phyloP scores from a whole-genome alignment of 352 stramenopile genomes.

The Globisporangium nunn region DNA sequence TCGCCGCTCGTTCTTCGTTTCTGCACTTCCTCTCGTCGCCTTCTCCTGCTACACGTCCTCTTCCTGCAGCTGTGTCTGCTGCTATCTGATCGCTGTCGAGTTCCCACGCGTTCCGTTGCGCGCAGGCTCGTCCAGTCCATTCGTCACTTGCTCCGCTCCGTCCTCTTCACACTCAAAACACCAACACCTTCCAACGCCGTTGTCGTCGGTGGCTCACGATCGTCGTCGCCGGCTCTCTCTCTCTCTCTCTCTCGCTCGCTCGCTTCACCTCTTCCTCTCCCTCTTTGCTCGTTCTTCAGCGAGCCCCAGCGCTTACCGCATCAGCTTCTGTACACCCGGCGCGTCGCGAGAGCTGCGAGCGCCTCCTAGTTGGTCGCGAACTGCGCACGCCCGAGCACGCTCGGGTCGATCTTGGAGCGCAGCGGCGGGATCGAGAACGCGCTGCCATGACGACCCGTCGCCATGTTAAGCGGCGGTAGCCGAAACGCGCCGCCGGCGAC shows the following conservation, averaged over 20 bases:
- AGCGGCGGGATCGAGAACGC: slow-evolving; percentile 65
- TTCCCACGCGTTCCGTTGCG: slow-evolving; percentile 40
- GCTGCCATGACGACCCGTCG: slow-evolving; percentile 19
- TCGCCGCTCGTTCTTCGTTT: not conserved
- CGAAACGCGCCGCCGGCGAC: slow-evolving; percentile 21
- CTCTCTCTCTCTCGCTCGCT: not conserved
- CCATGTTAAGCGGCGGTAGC: slow-evolving; percentile 57
- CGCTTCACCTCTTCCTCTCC: not conserved
- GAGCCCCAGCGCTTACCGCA: not conserved
- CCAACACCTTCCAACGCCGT: not conserved
- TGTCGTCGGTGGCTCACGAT: not conserved
- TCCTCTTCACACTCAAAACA: slow-evolving; percentile 1
- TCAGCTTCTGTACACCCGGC: not conserved
- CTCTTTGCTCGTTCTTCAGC: not conserved
- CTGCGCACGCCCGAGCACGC: slow-evolving; percentile 43
- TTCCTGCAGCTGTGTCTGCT: slow-evolving; percentile 3
- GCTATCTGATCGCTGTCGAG: not conserved
- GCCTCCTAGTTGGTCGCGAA: slow-evolving; percentile 38
- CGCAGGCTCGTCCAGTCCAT: not conserved
- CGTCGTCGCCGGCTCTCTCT: not conserved
- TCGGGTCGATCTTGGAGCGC: slow-evolving; percentile 73
- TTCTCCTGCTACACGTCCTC: not conserved
- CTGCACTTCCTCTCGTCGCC: not conserved
- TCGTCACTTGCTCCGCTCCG: not conserved
- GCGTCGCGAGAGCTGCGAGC: not conserved